Evolutionary conservation across 2,329 filamentous ascomycete species (phyloP).

Genomic region (Neonectria ditissima): DNA sequence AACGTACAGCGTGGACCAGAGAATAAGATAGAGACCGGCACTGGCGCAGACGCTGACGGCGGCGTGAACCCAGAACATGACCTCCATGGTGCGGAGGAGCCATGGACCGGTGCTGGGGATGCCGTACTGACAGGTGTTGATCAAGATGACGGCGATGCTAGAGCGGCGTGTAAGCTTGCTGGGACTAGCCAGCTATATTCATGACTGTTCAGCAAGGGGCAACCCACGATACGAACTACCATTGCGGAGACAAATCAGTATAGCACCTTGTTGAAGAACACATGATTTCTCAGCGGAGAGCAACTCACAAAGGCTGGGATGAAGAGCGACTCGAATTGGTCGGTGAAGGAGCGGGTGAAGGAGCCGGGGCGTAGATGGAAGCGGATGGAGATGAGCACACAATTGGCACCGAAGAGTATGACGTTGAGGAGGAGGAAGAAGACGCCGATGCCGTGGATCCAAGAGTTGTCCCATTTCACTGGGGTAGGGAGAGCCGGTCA

Average conservation of each 20-base stretch:
- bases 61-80: slow-evolving; percentile 81
- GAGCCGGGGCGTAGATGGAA: slow-evolving; percentile 78
- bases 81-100: slow-evolving; percentile 69
- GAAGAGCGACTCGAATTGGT: slow-evolving; percentile 83
- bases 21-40: slow-evolving; percentile 77
- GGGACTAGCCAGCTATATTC: not conserved
- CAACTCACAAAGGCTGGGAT: slow-evolving; percentile 71
- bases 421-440: slow-evolving; percentile 74
- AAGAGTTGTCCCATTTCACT: slow-evolving; percentile 55
- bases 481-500: slow-evolving; percentile 17
- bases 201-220: not conserved
- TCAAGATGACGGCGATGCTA: slow-evolving; percentile 80
- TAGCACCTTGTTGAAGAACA: slow-evolving; percentile 18
- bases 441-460: slow-evolving; percentile 69
- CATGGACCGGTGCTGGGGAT: slow-evolving; percentile 70
- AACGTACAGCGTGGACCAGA: slow-evolving; percentile 72
- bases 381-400: slow-evolving; percentile 72
- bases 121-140: slow-evolving; percentile 84
- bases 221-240: slow-evolving; percentile 58
- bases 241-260: slow-evolving; percentile 6
- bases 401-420: slow-evolving; percentile 71
- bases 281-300: not conserved
- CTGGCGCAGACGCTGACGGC: slow-evolving; percentile 75
- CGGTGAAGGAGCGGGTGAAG: slow-evolving; percentile 77
- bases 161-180: not conserved